These are phyloP conservation scores for Hibiscus syriacus DNA, from an alignment of 345 rosid genomes.

Conservation along the genomic window DNA sequence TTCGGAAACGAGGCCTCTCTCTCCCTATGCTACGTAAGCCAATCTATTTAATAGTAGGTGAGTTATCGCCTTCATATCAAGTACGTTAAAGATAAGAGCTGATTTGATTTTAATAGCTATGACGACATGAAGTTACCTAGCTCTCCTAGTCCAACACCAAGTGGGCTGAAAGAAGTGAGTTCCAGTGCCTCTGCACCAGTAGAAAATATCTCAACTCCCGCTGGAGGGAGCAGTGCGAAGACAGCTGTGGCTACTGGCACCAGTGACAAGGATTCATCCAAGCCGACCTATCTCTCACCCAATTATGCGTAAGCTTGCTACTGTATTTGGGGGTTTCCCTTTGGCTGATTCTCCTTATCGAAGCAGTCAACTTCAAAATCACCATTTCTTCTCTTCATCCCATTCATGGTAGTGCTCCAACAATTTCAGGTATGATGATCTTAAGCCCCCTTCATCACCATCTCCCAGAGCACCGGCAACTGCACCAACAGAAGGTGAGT, in stretches of 20 bases:
- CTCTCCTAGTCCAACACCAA: conserved; percentile 59
- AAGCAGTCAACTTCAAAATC: too few species aligned
- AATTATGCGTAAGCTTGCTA: conserved; percentile 30
- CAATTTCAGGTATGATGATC: conserved; percentile 31
- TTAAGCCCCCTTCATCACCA: conserved; percentile 38
- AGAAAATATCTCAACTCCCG: conserved; percentile 15
- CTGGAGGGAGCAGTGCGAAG: conserved; percentile 29
- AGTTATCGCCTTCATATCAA: background rate
- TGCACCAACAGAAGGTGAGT: background rate
- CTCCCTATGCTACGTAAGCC: conserved; percentile 74
- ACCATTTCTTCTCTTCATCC: background rate
- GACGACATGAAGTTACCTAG: conserved; percentile 68
- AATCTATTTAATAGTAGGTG: conserved; percentile 3
- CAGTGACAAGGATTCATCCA: conserved; percentile 14
- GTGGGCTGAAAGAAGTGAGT: conserved; percentile 36
- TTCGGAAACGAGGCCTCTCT: conserved; percentile 40
- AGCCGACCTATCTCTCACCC: conserved; percentile 18
- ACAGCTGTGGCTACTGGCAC: conserved; percentile 5
- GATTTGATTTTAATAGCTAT: conserved; percentile 30
- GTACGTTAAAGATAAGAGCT: conserved; percentile 6
- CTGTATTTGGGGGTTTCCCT: background rate
- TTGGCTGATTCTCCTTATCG: background rate
- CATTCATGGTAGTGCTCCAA: background rate
- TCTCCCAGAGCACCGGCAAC: conserved; percentile 25
- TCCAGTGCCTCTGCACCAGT: conserved; percentile 9